phyloP scores from a whole-genome alignment of 73 alveolate genomes.

The Tetrahymena borealis region DNA sequence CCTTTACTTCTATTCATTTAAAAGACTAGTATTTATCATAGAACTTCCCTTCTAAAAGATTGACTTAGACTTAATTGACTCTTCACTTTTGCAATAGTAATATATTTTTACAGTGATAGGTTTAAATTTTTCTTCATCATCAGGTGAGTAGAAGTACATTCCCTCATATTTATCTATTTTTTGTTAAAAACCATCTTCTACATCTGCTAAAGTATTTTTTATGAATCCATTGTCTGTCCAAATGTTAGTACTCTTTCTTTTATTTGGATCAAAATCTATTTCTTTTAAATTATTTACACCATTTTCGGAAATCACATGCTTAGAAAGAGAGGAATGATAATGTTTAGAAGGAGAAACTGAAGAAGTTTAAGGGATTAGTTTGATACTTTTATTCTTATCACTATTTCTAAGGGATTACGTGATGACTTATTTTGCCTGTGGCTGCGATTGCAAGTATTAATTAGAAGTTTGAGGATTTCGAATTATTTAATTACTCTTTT shows the following conservation, averaged over 20 bases:
- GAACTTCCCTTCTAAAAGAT: background rate
- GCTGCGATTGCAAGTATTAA: too few species aligned
- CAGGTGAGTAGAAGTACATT: background rate
- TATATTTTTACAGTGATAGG: background rate
- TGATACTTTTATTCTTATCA: background rate
- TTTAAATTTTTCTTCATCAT: background rate
- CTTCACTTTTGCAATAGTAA: background rate
- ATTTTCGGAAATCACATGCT: background rate
- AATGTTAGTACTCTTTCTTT: background rate
- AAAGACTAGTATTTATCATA: background rate
- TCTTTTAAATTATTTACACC: background rate
- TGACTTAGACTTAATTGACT: background rate
- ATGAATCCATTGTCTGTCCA: background rate
- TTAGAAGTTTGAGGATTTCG: too few species aligned
- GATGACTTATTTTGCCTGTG: too few species aligned
- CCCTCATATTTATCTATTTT: background rate
- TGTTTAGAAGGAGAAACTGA: background rate
- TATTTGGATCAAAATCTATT: background rate
- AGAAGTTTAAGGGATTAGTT: background rate
- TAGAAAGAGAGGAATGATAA: background rate
- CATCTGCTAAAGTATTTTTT: background rate
- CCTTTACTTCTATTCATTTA: background rate
- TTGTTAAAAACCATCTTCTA: background rate
- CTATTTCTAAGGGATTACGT: too few species aligned
- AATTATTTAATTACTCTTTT: background rate